Percentiles rank a stretch among this genome's conserved stretches.
These are phyloP conservation scores for Trichoderma semiorbis DNA, from an alignment of 2,329 filamentous ascomycete genomes.

Conservation along the genomic window DNA sequence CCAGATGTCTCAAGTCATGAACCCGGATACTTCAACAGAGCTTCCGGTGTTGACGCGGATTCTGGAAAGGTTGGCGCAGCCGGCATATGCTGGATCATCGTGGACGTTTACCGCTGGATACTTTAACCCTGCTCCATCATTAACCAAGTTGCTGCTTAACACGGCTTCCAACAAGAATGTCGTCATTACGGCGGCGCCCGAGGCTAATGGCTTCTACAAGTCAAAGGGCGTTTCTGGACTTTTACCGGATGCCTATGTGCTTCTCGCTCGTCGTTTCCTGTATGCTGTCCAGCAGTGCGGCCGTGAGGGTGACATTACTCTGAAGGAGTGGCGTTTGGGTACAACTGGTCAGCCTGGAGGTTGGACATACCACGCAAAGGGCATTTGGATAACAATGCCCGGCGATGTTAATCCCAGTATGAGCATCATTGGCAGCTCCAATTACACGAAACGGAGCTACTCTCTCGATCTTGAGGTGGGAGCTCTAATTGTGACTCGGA, in stretches of 20 bases:
- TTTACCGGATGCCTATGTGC: constrained; percentile 86
- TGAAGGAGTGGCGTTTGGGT: constrained; percentile 87
- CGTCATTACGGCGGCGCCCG: constrained; percentile 86
- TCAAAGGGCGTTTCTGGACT: constrained; percentile 86
- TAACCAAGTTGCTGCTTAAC: constrained; percentile 74
- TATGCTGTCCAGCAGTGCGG: constrained; percentile 48
- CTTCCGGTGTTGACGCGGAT: constrained; percentile 76
- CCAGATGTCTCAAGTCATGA: constrained; percentile 82
- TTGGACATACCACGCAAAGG: constrained; percentile 98
- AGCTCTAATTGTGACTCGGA: constrained; percentile 76
- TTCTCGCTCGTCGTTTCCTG: constrained; percentile 80
- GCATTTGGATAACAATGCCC: constrained; percentile 80
- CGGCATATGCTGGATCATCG: constrained; percentile 63
- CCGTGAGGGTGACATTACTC: constrained; percentile 56
- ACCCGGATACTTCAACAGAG: constrained; percentile 80
- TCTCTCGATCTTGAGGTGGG: constrained; percentile 88
- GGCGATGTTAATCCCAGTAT: constrained; percentile 65
- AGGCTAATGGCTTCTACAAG: constrained; percentile 92
- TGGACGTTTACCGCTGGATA: constrained; percentile 99
- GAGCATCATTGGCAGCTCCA: constrained; percentile 84
- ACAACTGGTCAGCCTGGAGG: constrained; percentile 75
- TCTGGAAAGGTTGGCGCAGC: constrained; percentile 62
- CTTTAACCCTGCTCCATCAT: constrained; percentile 89
- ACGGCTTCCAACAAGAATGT: constrained; percentile 69
- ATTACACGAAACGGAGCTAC: constrained; percentile 94